Evolutionary conservation across 2,329 filamentous ascomycete genomes (phyloP).

Genomic region (Byssoonygena ceratinophila): DNA sequence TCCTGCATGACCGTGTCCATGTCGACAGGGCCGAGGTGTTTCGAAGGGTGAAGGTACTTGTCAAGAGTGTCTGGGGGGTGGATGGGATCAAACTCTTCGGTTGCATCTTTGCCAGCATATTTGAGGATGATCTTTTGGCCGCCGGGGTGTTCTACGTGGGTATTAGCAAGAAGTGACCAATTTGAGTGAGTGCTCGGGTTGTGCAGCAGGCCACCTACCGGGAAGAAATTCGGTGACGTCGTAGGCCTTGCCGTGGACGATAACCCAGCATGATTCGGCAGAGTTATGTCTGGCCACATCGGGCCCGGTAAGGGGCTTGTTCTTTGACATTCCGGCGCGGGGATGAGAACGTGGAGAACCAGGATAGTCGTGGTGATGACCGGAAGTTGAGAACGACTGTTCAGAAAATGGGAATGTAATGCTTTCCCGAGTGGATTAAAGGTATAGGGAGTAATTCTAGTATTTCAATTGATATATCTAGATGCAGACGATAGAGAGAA

Average conservation of each 20-base stretch:
- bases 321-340: slow-evolving; percentile 14
- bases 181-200: too few species aligned
- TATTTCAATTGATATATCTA: too few species aligned
- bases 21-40: slow-evolving; percentile 82
- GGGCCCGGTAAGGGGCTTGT: slow-evolving; percentile 39
- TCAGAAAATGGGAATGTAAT: too few species aligned
- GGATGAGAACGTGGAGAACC: too few species aligned
- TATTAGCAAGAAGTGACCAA: too few species aligned
- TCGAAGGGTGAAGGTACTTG: slow-evolving; percentile 69
- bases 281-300: slow-evolving; percentile 65
- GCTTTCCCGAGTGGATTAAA: too few species aligned
- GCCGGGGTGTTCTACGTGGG: slow-evolving; percentile 63
- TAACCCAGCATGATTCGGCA: slow-evolving; percentile 81
- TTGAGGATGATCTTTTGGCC: slow-evolving; percentile 90
- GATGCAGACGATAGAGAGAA: too few species aligned
- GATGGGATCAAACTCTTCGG: slow-evolving; percentile 83
- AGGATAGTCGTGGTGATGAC: too few species aligned
- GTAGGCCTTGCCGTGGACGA: slow-evolving; percentile 77
- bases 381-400: too few species aligned
- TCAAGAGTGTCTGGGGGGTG: slow-evolving; percentile 77
- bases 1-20: slow-evolving; percentile 66
- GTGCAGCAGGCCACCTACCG: too few species aligned
- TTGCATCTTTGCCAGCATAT: slow-evolving; percentile 91
- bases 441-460: too few species aligned
- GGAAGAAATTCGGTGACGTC: slow-evolving; percentile 85